Evolutionary conservation across 1,284 basidiomycete species (phyloP), one percentile per base, ranked within the genome.

Genomic region (Moesziomyces antarcticus): DNA sequence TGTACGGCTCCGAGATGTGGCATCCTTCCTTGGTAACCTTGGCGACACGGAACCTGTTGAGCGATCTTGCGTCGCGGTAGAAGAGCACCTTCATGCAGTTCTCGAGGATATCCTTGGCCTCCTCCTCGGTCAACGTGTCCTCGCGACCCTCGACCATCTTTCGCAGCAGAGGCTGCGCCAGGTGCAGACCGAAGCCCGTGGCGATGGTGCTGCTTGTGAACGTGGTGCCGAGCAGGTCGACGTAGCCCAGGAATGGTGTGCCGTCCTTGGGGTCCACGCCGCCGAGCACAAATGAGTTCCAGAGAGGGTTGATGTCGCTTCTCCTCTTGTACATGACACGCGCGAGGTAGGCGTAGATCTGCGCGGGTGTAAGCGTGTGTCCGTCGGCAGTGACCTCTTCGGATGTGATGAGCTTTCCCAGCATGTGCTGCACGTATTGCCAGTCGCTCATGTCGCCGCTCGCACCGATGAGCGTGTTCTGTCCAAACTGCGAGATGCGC

Each of bases 41-140:
- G 9, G 94, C 95, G 67, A 98, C 89, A 92, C 98, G 94, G 86
- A 92, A 99, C 94, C 98, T 95, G 88, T 99, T 93, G 85, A 97
- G 87, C 87, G 92, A 94, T 80, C 97, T 89, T 3, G 96, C 96
- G 82, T 99, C 97, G 49, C 96, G 90, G 86, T 99, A 99, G 87
- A 92, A 99, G 55, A 99, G 87, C 13, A 99, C 95, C 79, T 91
- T 91, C 91, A 99, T 92, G 84, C 92, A 91, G 56, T 93, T 90
- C 80, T 92, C 89, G 50, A 99, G 83, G 69, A 97, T 91, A 77
- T 88, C 87, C 55, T 89, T 88, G 14, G 94, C 97, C 70, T 94
- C 89, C 33, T 90, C 91, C 79, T 93, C 91, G 0, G 90, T 91
- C 59, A 98, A 85, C 5, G 86, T 85, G 47, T 91, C 88, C 78